Evolutionary conservation across 2,329 filamentous ascomycete species (phyloP).

Genomic region (Pestalotiopsis sp.): DNA sequence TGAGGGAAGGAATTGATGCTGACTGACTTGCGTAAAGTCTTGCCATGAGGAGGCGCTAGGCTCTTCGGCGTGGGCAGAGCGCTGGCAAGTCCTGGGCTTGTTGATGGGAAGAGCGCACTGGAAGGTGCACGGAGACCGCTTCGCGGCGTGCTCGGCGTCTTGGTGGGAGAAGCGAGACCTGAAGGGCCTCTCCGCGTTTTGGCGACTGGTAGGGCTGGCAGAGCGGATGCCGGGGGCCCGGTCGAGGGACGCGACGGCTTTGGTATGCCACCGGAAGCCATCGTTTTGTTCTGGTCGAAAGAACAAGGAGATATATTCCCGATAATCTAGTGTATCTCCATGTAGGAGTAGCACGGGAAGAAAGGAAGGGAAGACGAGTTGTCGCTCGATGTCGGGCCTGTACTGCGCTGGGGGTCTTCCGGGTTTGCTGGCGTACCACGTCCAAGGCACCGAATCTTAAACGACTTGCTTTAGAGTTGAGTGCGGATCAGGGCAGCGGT

Average conservation of each 20-base stretch:
- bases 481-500: neutral
- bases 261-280: slow-evolving; percentile 63
- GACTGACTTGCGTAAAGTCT: slow-evolving; percentile 80
- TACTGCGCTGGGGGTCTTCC: neutral
- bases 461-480: neutral
- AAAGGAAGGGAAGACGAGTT: neutral
- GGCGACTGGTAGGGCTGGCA: slow-evolving; percentile 73
- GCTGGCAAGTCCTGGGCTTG: slow-evolving; percentile 53
- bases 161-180: slow-evolving; percentile 44
- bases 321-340: neutral
- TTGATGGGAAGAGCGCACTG: slow-evolving; percentile 52
- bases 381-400: neutral
- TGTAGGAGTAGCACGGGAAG: neutral
- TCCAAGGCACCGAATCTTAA: slow-evolving; percentile 2
- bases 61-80: slow-evolving; percentile 60
- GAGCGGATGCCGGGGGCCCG: slow-evolving; percentile 70
- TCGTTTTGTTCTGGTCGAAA: slow-evolving; percentile 25
- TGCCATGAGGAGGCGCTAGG: slow-evolving; percentile 61
- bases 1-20: slow-evolving; percentile 95
- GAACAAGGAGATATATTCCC: neutral
- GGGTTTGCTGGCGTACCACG: neutral
- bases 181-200: slow-evolving; percentile 73
- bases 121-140: slow-evolving; percentile 64
- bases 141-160: slow-evolving; percentile 56
- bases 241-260: slow-evolving; percentile 68